Base-by-base conservation (phyloP, 768 basidiomycete species). In the Pleurotus tuber-regium region DNA sequence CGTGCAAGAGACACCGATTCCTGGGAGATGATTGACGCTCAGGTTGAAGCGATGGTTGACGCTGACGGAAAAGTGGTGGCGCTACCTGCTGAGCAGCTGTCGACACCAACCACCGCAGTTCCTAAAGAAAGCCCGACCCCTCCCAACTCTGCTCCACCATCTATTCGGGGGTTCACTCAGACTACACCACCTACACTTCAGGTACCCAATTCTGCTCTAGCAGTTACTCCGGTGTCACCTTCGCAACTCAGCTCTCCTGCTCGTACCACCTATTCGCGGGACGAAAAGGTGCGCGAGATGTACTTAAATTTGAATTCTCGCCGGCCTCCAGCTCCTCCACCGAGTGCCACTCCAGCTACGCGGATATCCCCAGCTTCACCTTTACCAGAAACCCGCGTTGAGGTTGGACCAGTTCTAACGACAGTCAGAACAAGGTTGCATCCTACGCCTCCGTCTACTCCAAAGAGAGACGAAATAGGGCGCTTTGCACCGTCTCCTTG, bases 11-110 rank as follows among this genome's bases (percentile, higher is more conserved):
- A 56, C 65, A 5, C 51, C 74, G 24, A 71, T 78, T 12, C 67
- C 10, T 80, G 79, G 79, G 78, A 79, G 57, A 64, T 77, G n/a
- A 56, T 80, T 2, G 66, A 66, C 41, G 58, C 61, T 8, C 18
- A n/a, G 46, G 31, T 21, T 16, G 16, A 12, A 31, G n/a, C 30
- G 14, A n/a, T 31, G 8, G 31, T 11, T 21, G 6, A 12, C 2
- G 18, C 19, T 48, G 46, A 21, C 4, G n/a, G 31, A 16, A 21
- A 33, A 18, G 31, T 35, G 4, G 18, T 48, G n/a, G 11, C 9
- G 11, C 41, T 16, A 14, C 6, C 12, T 30, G 12, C 43, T 28
- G 23, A 21, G 25, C 12, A 5, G 28, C 18, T 18, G 16, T 52
- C 12, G n/a, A n/a, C n/a, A n/a, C n/a, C n/a, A n/a, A n/a, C n/a